A percentile compares a stretch with the other conserved stretches of the same genome.
These are phyloP conservation scores for Adansonia grandidieri DNA, from an alignment of 441 rosid species.

Conservation along the genomic window DNA sequence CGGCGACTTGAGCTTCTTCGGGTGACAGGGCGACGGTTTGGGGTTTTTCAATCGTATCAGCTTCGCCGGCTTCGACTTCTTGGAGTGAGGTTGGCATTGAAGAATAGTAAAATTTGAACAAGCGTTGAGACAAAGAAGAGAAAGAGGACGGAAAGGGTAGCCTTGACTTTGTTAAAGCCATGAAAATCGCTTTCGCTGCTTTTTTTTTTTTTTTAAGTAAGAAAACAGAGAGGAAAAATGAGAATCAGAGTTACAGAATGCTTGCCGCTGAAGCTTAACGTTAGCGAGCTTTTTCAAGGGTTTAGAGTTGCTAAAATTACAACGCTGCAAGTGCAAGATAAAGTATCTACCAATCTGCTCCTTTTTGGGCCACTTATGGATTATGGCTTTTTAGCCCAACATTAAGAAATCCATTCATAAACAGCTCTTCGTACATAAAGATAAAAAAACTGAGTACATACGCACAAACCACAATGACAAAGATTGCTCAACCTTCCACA, in stretches of 20 bases:
- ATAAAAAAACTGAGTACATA: no score
- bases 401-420: no score
- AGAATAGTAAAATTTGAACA: conserved; percentile 36
- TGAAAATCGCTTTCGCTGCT: conserved; percentile 17
- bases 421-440: no score
- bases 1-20: conserved; percentile 55
- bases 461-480: no score
- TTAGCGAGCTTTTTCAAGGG: background rate
- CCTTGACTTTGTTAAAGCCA: conserved; percentile 50
- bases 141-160: conserved; percentile 30
- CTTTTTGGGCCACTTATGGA: background rate
- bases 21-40: conserved; percentile 35
- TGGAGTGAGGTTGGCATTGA: conserved; percentile 33
- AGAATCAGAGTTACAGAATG: background rate
- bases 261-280: background rate
- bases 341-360: background rate
- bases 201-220: no score
- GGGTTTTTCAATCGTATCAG: conserved; percentile 25
- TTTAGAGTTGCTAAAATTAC: background rate
- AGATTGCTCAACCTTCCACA: no score
- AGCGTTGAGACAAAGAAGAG: conserved; percentile 30
- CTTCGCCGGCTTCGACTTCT: conserved; percentile 36
- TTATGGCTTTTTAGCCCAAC: background rate
- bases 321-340: background rate
- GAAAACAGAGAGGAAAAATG: background rate